Conservation (phyloP, 306 rosid species). For the Quercus rubra region DNA sequence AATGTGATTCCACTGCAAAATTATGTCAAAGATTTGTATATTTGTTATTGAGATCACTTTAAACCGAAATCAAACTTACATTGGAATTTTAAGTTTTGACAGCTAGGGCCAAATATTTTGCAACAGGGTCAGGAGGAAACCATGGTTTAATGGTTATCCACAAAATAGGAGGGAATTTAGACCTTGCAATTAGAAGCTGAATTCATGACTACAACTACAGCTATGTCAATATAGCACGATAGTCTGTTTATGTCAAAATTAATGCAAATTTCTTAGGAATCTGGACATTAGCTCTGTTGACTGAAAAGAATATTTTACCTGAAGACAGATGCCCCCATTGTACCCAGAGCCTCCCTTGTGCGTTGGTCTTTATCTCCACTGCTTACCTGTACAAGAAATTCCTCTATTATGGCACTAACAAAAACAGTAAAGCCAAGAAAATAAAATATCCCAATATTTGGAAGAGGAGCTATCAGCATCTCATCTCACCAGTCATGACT, state of each 20-base stretch:
- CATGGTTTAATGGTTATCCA: background rate
- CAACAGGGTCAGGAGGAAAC: background rate
- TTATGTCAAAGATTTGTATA: background rate
- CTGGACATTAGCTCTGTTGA: background rate
- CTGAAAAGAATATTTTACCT: constrained; percentile 41
- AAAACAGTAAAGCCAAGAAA: background rate
- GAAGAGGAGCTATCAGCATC: background rate
- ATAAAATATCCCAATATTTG: background rate
- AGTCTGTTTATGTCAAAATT: background rate
- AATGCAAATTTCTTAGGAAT: background rate
- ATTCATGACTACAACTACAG: background rate
- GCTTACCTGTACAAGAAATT: constrained; percentile 53
- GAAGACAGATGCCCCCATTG: constrained; percentile 98
- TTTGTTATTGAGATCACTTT: background rate
- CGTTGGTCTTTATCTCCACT: constrained; percentile 81
- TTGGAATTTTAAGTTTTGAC: background rate
- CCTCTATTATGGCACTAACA: background rate
- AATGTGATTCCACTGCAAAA: constrained; percentile 85
- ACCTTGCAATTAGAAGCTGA: background rate
- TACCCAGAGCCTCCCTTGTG: constrained; percentile 75
- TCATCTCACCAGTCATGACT: background rate
- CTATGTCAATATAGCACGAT: background rate
- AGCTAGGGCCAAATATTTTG: background rate
- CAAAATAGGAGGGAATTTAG: background rate
- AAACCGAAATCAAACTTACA: background rate